Percentiles rank a stretch among this genome's conserved stretches.
These are phyloP conservation scores for Prorocentrum cordatum DNA, from an alignment of 169 alveolate species.

Conservation along the genomic window DNA sequence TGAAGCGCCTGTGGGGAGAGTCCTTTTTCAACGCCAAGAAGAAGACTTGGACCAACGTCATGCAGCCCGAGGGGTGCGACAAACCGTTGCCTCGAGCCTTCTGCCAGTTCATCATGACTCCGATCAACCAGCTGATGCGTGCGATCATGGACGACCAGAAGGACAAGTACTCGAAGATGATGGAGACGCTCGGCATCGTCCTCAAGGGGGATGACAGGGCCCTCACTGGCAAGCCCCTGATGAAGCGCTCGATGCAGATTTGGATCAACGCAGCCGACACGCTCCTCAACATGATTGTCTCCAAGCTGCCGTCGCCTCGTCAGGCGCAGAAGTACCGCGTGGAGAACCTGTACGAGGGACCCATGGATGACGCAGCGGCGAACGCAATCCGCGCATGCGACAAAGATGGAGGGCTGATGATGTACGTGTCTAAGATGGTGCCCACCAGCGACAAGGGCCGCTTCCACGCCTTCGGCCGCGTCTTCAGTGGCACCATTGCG, in stretches of 20 bases:
- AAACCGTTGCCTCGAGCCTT: slow-evolving; percentile 79
- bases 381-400: slow-evolving; percentile 33
- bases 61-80: slow-evolving; percentile 78
- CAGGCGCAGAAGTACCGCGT: slow-evolving; percentile 68
- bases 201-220: slow-evolving; percentile 93
- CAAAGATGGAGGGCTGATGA: slow-evolving; percentile 77
- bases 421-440: slow-evolving; percentile 99
- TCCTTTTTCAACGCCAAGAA: slow-evolving; percentile 88
- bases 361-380: slow-evolving; percentile 64
- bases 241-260: slow-evolving; percentile 96
- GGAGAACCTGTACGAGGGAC: slow-evolving; percentile 71
- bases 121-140: slow-evolving; percentile 64
- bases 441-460: slow-evolving; percentile 99
- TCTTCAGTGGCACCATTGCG: slow-evolving; percentile 99
- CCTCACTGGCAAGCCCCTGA: slow-evolving; percentile 90
- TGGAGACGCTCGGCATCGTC: slow-evolving; percentile 85
- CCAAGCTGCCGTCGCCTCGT: slow-evolving; percentile 72
- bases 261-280: slow-evolving; percentile 99
- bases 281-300: slow-evolving; percentile 95
- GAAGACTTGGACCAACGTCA: slow-evolving; percentile 89
- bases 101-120: slow-evolving; percentile 66
- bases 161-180: slow-evolving; percentile 87
- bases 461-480: slow-evolving; percentile 99
- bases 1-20: slow-evolving; percentile 96
- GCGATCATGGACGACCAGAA: slow-evolving; percentile 78